Conservation (phyloP, 2,329 filamentous ascomycete species). For the Fusarium mundagurra region DNA sequence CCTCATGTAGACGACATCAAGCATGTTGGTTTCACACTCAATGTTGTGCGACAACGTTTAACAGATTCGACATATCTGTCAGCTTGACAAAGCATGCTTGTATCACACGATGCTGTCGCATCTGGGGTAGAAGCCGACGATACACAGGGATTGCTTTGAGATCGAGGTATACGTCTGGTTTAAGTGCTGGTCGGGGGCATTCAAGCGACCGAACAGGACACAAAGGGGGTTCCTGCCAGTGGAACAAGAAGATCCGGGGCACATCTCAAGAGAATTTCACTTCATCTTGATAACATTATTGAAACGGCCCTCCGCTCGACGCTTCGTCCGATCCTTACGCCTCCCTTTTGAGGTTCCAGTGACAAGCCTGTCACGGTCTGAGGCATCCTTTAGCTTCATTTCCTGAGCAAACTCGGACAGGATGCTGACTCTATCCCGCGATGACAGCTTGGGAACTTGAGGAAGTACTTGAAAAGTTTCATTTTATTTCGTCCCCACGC, state of each 20-base stretch:
- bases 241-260: not conserved
- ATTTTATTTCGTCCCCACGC: not conserved
- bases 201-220: constrained; percentile 12
- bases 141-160: constrained; percentile 16
- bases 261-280: not conserved
- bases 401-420: not conserved
- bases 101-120: constrained; percentile 8
- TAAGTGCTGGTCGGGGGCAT: constrained; percentile 9
- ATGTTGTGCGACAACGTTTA: not conserved
- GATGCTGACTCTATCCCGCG: too few species aligned
- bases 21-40: not conserved
- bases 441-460: not conserved
- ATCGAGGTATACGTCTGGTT: not conserved
- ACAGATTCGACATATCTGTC: constrained; percentile 21
- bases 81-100: constrained; percentile 35
- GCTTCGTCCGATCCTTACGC: not conserved
- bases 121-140: constrained; percentile 23
- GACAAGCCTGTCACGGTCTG: not conserved
- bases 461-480: not conserved
- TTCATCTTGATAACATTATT: not conserved
- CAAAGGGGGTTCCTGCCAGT: not conserved
- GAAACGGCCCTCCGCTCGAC: not conserved
- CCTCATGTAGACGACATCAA: not conserved
- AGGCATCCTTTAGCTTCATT: not conserved
- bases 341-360: not conserved